Evolutionary conservation across 441 rosid genomes (phyloP).

Genomic region (Populus hybrid): DNA sequence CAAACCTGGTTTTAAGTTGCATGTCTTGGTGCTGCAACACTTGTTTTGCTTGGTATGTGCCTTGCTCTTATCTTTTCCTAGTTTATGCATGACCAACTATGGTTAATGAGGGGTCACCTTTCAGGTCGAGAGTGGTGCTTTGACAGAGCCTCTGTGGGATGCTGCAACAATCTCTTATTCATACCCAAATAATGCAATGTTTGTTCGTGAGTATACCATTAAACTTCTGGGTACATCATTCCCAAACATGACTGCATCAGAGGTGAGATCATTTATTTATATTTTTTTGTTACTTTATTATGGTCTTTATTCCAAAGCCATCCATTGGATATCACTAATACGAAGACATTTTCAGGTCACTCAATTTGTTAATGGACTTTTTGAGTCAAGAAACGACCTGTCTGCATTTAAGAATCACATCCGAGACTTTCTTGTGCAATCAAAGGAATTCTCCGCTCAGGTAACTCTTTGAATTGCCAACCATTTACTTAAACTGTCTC

Average conservation of each 20-base stretch:
- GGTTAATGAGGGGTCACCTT: slow-evolving; percentile 9
- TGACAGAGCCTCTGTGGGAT: slow-evolving; percentile 97
- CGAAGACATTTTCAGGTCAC: slow-evolving; percentile 56
- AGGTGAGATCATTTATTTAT: slow-evolving; percentile 45
- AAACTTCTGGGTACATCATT: slow-evolving; percentile 94
- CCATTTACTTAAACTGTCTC: too few relatives aligned
- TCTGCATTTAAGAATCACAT: slow-evolving; percentile 83
- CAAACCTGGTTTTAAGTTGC: slow-evolving; percentile 99
- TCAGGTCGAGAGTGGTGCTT: slow-evolving; percentile 81
- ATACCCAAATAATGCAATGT: slow-evolving; percentile 70
- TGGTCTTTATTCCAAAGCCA: not conserved
- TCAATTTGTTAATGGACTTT: slow-evolving; percentile 81
- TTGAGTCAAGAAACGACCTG: slow-evolving; percentile 78
- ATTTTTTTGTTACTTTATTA: slow-evolving; percentile 4
- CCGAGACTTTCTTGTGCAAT: slow-evolving; percentile 92
- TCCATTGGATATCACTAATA: slow-evolving; percentile 17
- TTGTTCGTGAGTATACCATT: slow-evolving; percentile 90
- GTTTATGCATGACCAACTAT: not conserved
- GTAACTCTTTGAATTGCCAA: slow-evolving; percentile 25
- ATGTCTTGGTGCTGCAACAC: slow-evolving; percentile 86
- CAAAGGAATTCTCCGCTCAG: slow-evolving; percentile 92
- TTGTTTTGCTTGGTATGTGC: slow-evolving; percentile 74
- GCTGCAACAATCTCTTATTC: slow-evolving; percentile 63
- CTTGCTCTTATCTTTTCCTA: slow-evolving; percentile 5
- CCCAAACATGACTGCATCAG: slow-evolving; percentile 90